Percentiles rank a stretch among this genome's conserved stretches.
These are phyloP conservation scores for Chaetomium fimeti DNA, from an alignment of 495 filamentous ascomycete genomes.

Conservation along the genomic window DNA sequence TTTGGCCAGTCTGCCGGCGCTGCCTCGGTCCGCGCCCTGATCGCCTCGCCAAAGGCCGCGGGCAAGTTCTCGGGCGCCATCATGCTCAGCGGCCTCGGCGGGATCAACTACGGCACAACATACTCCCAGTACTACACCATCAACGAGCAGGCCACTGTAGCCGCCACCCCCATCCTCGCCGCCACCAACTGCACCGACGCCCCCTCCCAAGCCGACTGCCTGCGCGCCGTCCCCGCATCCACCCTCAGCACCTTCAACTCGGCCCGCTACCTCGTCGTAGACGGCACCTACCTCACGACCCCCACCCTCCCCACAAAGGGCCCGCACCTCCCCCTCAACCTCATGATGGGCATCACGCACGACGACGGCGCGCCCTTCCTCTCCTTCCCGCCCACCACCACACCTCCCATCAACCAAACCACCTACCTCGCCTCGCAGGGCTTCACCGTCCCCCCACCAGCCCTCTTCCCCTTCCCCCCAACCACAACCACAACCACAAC, in stretches of 20 bases:
- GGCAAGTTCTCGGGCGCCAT: constrained; percentile 53
- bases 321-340: constrained; percentile 31
- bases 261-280: constrained; percentile 46
- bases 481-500: no score
- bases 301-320: constrained; percentile 37
- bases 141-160: constrained; percentile 39
- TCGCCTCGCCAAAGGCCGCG: constrained; percentile 52
- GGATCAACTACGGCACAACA: constrained; percentile 44
- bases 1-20: constrained; percentile 58
- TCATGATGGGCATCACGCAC: constrained; percentile 50
- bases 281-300: constrained; percentile 47
- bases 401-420: constrained; percentile 35
- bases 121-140: constrained; percentile 53
- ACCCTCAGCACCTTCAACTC: constrained; percentile 33
- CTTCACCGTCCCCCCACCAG: constrained; percentile 36
- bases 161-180: constrained; percentile 43
- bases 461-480: constrained; percentile 39
- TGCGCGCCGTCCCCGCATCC: constrained; percentile 42
- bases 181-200: constrained; percentile 45
- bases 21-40: constrained; percentile 51
- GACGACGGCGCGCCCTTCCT: constrained; percentile 54
- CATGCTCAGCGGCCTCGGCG: constrained; percentile 50
- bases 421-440: constrained; percentile 42
- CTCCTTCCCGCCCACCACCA: constrained; percentile 39
- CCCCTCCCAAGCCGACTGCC: constrained; percentile 46